phyloP scores from a whole-genome alignment of 2,329 filamentous ascomycete genomes.

The Aspergillus sp. region DNA sequence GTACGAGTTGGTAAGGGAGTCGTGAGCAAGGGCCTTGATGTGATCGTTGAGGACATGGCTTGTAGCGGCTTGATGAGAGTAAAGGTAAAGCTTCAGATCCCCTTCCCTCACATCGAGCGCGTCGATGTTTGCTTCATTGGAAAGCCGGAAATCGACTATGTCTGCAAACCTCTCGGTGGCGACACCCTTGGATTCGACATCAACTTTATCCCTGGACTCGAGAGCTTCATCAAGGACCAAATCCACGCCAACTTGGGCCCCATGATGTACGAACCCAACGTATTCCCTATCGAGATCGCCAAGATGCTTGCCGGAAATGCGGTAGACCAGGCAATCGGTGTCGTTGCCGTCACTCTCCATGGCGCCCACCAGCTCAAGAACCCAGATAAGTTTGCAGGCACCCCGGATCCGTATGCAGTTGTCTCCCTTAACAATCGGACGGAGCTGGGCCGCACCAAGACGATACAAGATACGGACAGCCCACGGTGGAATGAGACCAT shows the following conservation, averaged over 20 bases:
- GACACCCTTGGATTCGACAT: constrained; percentile 97
- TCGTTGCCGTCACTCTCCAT: constrained; percentile 88
- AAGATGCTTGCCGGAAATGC: constrained; percentile 96
- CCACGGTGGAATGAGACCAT: constrained; percentile 97
- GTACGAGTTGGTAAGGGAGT: constrained; percentile 94
- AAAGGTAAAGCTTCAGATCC: constrained; percentile 95
- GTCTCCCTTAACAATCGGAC: constrained; percentile 83
- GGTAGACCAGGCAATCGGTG: constrained; percentile 93
- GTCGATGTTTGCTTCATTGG: constrained; percentile 95
- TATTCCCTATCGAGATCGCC: constrained; percentile 97
- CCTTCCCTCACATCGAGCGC: constrained; percentile 93
- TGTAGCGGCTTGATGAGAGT: constrained; percentile 95
- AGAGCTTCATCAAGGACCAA: constrained; percentile 91
- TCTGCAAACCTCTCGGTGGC: constrained; percentile 95
- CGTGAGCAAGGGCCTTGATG: constrained; percentile 94
- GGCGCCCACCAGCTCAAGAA: constrained; percentile 93
- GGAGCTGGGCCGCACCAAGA: constrained; percentile 86
- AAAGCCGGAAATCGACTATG: constrained; percentile 88
- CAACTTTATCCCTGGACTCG: constrained; percentile 96
- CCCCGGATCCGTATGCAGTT: constrained; percentile 85
- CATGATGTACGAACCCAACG: constrained; percentile 98
- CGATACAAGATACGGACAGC: constrained; percentile 78
- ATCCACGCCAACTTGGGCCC: constrained; percentile 92
- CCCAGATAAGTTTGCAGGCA: constrained; percentile 88
- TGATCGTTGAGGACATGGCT: constrained; percentile 97